These are phyloP conservation scores for Fusarium caatingaense DNA, from an alignment of 2,329 filamentous ascomycete genomes.

Conservation along the genomic window DNA sequence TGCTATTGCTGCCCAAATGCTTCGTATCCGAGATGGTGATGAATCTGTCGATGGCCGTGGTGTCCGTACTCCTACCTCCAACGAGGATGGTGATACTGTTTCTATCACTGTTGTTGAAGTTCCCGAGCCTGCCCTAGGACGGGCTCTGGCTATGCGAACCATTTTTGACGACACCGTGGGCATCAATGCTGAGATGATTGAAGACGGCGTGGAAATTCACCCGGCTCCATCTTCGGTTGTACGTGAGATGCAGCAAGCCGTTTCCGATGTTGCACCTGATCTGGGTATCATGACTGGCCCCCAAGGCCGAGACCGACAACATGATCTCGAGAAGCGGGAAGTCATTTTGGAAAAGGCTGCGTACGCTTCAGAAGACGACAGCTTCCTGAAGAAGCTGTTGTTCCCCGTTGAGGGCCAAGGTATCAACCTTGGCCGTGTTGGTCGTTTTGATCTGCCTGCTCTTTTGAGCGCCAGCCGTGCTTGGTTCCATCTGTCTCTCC, in stretches of 20 bases:
- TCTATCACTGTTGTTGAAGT: conserved; percentile 90
- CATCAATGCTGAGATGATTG: conserved; percentile 97
- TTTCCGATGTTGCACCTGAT: conserved; percentile 80
- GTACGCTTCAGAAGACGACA: conserved; percentile 81
- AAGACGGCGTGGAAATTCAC: conserved; percentile 85
- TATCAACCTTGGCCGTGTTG: conserved; percentile 81
- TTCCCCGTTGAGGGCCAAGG: conserved; percentile 82
- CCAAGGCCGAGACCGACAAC: conserved; percentile 77
- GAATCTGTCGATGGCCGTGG: conserved; percentile 74
- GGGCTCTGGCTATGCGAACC: conserved; percentile 87
- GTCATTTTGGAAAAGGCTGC: conserved; percentile 87
- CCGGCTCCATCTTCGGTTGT: conserved; percentile 83
- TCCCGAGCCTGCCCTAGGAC: conserved; percentile 81
- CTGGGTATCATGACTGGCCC: conserved; percentile 78
- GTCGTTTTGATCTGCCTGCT: conserved; percentile 80
- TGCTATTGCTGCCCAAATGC: conserved; percentile 81
- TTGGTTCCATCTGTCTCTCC: conserved; percentile 93
- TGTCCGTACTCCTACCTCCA: conserved; percentile 71
- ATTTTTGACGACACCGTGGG: conserved; percentile 93
- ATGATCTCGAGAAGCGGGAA: conserved; percentile 84
- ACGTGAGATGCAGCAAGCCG: conserved; percentile 86
- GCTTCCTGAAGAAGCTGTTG: conserved; percentile 83
- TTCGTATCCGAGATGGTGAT: conserved; percentile 71
- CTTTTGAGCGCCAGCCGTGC: conserved; percentile 85
- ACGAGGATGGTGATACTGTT: conserved; percentile 85